A percentile compares a stretch with the other conserved stretches of the same genome.
phyloP scores from a whole-genome alignment of 176 grass and related monocot genomes.

The Poa annua region DNA sequence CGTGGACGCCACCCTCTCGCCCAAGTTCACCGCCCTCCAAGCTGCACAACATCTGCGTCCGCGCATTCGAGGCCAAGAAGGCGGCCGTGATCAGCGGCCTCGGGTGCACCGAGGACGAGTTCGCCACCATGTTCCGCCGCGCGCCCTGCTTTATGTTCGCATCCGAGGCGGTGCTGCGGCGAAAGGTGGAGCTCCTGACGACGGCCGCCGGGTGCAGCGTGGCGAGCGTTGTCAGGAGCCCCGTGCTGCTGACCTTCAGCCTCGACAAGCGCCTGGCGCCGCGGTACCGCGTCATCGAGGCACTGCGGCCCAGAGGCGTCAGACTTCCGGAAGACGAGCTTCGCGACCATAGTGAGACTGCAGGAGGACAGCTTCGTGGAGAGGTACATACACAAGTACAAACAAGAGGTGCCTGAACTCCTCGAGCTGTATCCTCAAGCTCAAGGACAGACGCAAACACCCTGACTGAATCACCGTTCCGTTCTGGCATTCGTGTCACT shows the following conservation, averaged over 20 bases:
- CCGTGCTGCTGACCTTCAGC: slow-evolving; percentile 47
- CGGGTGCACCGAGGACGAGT: slow-evolving; percentile 49
- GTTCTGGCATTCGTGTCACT: no score
- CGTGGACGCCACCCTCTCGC: slow-evolving; percentile 45
- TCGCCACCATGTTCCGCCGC: slow-evolving; percentile 53
- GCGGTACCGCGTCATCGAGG: slow-evolving; percentile 35
- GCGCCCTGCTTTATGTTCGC: slow-evolving; percentile 40
- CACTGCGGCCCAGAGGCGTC: slow-evolving; percentile 43
- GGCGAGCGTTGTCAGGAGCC: slow-evolving; percentile 13
- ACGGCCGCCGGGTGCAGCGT: slow-evolving; percentile 26
- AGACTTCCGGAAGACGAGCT: not conserved
- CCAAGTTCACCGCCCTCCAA: slow-evolving; percentile 46
- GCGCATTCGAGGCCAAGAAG: slow-evolving; percentile 43
- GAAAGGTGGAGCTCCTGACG: slow-evolving; percentile 60
- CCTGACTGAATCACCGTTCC: not conserved
- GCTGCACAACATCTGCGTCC: slow-evolving; percentile 32
- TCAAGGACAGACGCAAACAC: not conserved
- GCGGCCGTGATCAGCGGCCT: not conserved
- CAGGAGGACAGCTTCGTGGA: slow-evolving; percentile 38
- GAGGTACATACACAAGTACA: slow-evolving; percentile 49
- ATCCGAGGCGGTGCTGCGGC: slow-evolving; percentile 31
- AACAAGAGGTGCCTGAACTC: slow-evolving; percentile 39
- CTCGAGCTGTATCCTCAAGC: slow-evolving; percentile 41
- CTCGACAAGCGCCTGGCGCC: slow-evolving; percentile 60
- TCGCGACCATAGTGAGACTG: not conserved